These are phyloP conservation scores for Aspergillus piperis DNA, from an alignment of 2,329 filamentous ascomycete genomes.

Conservation along the genomic window DNA sequence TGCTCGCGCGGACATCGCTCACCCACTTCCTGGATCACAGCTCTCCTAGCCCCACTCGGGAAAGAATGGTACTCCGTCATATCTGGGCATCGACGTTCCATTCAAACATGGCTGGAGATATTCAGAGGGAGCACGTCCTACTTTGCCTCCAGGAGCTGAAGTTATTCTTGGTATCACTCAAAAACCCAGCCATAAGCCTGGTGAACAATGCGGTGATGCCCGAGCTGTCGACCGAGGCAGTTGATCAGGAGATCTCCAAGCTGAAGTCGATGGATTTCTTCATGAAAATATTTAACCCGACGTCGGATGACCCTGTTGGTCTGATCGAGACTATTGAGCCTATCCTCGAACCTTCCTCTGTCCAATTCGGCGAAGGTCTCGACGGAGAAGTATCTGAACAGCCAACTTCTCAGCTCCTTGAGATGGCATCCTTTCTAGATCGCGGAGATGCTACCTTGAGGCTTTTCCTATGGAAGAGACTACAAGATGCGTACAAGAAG, in stretches of 20 bases:
- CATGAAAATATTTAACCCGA: constrained; percentile 80
- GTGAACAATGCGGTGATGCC: constrained; percentile 88
- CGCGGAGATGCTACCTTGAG: constrained; percentile 79
- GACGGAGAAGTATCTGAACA: constrained; percentile 40
- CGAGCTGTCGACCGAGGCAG: constrained; percentile 76
- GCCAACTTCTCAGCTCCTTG: constrained; percentile 59
- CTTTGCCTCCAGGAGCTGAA: constrained; percentile 66
- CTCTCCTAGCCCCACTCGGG: constrained; percentile 33
- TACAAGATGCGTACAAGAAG: constrained; percentile 83
- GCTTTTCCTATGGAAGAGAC: constrained; percentile 83
- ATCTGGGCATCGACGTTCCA: constrained; percentile 67
- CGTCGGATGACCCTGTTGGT: constrained; percentile 74
- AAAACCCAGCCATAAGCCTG: constrained; percentile 59
- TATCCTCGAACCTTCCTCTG: constrained; percentile 69
- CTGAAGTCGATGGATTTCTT: constrained; percentile 98
- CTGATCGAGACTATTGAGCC: constrained; percentile 93
- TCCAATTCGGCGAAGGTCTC: constrained; percentile 27
- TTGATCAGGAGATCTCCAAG: constrained; percentile 87
- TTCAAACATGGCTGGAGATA: constrained; percentile 58
- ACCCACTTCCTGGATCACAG: constrained; percentile 40
- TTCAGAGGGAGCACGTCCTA: constrained; percentile 61
- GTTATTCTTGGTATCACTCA: constrained; percentile 51
- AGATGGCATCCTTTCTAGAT: constrained; percentile 83
- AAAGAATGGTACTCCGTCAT: constrained; percentile 59
- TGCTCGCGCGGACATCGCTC: constrained; percentile 58